These are phyloP conservation scores for Crithidia thermophila DNA, from an alignment of 208 protist species.

Conservation along the genomic window DNA sequence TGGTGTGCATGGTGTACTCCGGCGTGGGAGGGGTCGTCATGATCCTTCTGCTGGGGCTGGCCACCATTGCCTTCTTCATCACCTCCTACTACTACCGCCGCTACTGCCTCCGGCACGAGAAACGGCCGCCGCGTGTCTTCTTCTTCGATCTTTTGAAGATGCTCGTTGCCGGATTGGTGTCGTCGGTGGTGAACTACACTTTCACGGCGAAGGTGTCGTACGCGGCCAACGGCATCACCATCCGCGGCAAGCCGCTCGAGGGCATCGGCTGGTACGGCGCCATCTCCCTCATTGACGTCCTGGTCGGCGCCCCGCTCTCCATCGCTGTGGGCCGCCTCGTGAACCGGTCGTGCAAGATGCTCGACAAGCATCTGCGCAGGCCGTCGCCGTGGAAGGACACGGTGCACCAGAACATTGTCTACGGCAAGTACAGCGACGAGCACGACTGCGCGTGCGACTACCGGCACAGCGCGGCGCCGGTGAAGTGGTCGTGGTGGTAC, in stretches of 20 bases:
- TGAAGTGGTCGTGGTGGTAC: conserved; percentile 47
- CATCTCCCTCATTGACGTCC: conserved; percentile 37
- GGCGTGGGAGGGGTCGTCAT: conserved; percentile 39
- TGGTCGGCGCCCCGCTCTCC: conserved; percentile 39
- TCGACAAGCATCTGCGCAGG: conserved; percentile 1
- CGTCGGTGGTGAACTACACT: conserved; percentile 38
- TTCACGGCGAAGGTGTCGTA: conserved; percentile 43
- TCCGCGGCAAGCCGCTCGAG: conserved; percentile 41
- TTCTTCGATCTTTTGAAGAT: conserved; percentile 51
- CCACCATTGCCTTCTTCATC: conserved; percentile 32
- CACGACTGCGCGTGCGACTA: conserved; percentile 31
- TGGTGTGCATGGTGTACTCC: conserved; percentile 53
- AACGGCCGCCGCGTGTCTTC: conserved; percentile 39
- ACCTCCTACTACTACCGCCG: conserved; percentile 28
- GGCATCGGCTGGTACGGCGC: conserved; percentile 58
- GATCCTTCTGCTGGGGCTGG: conserved; percentile 28
- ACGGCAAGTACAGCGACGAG: conserved; percentile 42
- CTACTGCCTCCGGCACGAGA: conserved; percentile 23
- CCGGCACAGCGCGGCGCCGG: conserved; percentile 12
- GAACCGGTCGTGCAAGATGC: conserved; percentile 17
- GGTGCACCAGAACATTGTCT: conserved; percentile 35
- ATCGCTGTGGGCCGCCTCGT: conserved; percentile 35
- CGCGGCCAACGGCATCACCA: conserved; percentile 24
- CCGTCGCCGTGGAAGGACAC: conserved; percentile 23
- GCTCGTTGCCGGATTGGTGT: conserved; percentile 22